phyloP scores from a whole-genome alignment of 139 green algal genomes.

The Picochlorum costavermella region DNA sequence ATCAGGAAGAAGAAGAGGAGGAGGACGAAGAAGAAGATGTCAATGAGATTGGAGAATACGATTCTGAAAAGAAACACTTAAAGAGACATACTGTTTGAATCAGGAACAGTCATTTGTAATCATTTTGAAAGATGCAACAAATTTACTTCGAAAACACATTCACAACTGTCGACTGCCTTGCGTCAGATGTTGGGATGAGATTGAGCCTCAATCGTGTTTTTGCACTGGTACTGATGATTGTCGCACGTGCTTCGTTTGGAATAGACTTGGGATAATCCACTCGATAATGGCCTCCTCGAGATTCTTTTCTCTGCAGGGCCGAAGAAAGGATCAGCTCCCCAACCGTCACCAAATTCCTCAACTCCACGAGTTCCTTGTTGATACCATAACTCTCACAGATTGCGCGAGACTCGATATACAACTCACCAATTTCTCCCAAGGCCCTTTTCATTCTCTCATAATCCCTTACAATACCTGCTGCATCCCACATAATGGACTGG shows the following conservation, averaged over 20 bases:
- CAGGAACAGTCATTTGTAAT: not conserved
- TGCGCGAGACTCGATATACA: conserved; percentile 53
- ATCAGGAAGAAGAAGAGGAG: not conserved
- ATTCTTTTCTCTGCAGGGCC: conserved; percentile 77
- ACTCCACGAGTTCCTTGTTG: conserved; percentile 64
- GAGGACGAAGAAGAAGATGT: not conserved
- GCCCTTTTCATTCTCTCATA: conserved; percentile 49
- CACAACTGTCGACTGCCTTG: too few relatives aligned
- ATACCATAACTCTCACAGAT: conserved; percentile 46
- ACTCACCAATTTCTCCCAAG: conserved; percentile 29
- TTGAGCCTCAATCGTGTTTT: conserved; percentile 15
- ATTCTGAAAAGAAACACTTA: not conserved
- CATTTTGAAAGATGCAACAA: not conserved
- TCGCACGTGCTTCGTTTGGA: conserved; percentile 25
- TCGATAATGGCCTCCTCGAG: conserved; percentile 72
- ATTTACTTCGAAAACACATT: not conserved
- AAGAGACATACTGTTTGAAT: not conserved
- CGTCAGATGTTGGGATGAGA: too few relatives aligned
- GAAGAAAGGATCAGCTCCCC: conserved; percentile 72
- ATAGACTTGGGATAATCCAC: conserved; percentile 52
- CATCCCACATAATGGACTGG: conserved; percentile 76
- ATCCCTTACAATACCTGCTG: conserved; percentile 79
- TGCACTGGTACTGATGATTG: conserved; percentile 37
- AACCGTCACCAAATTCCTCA: conserved; percentile 78
- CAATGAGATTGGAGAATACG: not conserved